Base-by-base conservation (phyloP, 495 filamentous ascomycete genomes). In the Lasiosphaeris hirsuta region DNA sequence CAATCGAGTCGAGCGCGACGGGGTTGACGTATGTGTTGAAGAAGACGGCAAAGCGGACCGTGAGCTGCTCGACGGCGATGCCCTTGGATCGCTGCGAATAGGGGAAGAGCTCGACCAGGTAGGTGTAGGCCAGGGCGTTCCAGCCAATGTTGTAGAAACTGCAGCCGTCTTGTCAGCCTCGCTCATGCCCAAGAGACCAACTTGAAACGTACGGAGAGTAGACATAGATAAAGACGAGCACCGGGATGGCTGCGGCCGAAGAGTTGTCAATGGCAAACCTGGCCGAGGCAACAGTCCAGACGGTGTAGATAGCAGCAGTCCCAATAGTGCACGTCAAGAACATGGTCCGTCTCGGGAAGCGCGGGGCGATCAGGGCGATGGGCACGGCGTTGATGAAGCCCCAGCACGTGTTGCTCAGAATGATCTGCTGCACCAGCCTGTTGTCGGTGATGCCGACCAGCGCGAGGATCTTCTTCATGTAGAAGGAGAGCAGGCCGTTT, bases 11-110 rank as follows among this genome's bases (percentile, higher is more conserved):
- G 11, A 88, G 67, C 23, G 81, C 84, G 40, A 89, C 77, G 0
- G 84, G 84, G 67, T 87, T 88, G 49, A 86, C 80, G 59, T 84
- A 85, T 1, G 78, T 84, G 47, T 83, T 83, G 63, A 74, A 74
- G 54, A 73, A 73, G 33, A 73, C 66, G 44, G 81, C 81, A 19
- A 76, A 73, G 14, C 79, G 70, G 41, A 81, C 78, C 17, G 77
- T 84, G 54, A 82, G 75, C 64, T 84, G 79, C 67, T 82, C 78
- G 56, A 84, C 77, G 1, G 81, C 75, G 55, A 85, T 77, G 35
- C 84, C 83, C 42, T 82, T 77, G 17, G 82, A 74, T 13, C 84
- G 78, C 37, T 79, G 74, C 4, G 76, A 71, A 68, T 75, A 86
- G 7, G 84, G 84, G 59, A 84, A 85, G 30, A 87, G 66, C 58